A percentile compares a stretch with the other conserved stretches of the same genome.
Evolutionary conservation across 1,139 yeast species (phyloP).

Genomic region (Sugiyamaella novakii): DNA sequence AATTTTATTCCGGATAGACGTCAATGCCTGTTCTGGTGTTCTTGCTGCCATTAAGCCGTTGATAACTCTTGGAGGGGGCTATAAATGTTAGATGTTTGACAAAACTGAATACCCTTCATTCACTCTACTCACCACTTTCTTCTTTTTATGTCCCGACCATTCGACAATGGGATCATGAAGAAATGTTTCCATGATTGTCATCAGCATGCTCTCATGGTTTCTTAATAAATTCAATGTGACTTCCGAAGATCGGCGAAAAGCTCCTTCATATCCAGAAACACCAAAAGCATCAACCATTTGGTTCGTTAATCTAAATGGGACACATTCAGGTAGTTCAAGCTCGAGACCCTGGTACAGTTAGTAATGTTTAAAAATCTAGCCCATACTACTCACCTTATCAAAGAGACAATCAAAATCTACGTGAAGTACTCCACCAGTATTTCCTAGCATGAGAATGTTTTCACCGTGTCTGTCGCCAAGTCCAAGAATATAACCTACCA

Average conservation of each 20-base stretch:
- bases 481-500: constrained; percentile 83
- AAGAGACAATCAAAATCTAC: constrained; percentile 97
- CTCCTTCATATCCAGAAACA: constrained; percentile 85
- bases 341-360: constrained; percentile 44
- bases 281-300: constrained; percentile 94
- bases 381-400: constrained; percentile 51
- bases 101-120: no score
- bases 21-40: constrained; percentile 68
- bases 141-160: constrained; percentile 32
- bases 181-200: constrained; percentile 91
- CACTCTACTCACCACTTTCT: constrained; percentile 19
- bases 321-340: constrained; percentile 81
- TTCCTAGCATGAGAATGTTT: constrained; percentile 73
- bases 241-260: constrained; percentile 83
- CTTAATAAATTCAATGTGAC: constrained; percentile 75
- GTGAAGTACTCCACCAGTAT: constrained; percentile 79
- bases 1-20: constrained; percentile 74
- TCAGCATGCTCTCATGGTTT: constrained; percentile 79
- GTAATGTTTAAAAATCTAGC: neutral
- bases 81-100: constrained; percentile 1
- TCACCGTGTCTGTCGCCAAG: constrained; percentile 97
- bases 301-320: constrained; percentile 88
- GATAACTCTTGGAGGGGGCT: constrained; percentile 21
- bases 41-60: constrained; percentile 38
- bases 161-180: constrained; percentile 83